Base-by-base conservation (phyloP, 805 yeast genomes). In the Suhomyces kilbournensis region DNA sequence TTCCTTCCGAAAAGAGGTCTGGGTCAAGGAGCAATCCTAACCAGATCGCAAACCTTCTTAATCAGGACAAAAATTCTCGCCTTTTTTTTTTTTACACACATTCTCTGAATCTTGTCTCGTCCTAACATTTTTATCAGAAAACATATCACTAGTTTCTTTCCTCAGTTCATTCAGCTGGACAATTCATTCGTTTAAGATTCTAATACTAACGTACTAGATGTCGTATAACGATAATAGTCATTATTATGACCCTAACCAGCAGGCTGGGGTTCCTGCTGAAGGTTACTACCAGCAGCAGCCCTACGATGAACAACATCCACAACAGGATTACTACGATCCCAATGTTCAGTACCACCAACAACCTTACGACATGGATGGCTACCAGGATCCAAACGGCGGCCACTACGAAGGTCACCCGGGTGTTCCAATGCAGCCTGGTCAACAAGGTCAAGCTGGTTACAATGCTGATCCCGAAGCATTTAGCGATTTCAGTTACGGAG, bases 401-500 rank as follows among this genome's bases (percentile, higher is more conserved):
- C 53, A 48, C 40, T 39, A 72, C 60, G 76, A 68, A 51, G 81
- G 75, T 50, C 80, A 79, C 62, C 79, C 79, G 55, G 83, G 81
- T 57, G 79, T 81, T 50, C 25, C n/a, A 20, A 22, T 46, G 40
- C 48, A 46, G 9, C 66, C 58, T 15, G 71, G 63, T 47, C 70
- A 70, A 48, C 55, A 56, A 17, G 61, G 58, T 23, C 56, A 56
- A 17, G 57, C 53, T 22, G 60, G 56, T 15, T 75, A 74, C 65
- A 68, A 66, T 52, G 77, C 74, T 51, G 83, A 79, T 58, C 82
- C 81, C 8, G 88, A 84, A 64, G 85, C 85, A 53, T 84, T 84
- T 53, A 81, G 86, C 22, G 90, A 84, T 64, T 84, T 84, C 61
- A 76, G 83, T 53, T 82, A 83, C 60, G 89, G 89, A 54, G 42